Percentiles rank a stretch among this genome's conserved stretches.
Conservation (phyloP, 176 grass and related monocot genomes). For the Phoenix dactylifera region DNA sequence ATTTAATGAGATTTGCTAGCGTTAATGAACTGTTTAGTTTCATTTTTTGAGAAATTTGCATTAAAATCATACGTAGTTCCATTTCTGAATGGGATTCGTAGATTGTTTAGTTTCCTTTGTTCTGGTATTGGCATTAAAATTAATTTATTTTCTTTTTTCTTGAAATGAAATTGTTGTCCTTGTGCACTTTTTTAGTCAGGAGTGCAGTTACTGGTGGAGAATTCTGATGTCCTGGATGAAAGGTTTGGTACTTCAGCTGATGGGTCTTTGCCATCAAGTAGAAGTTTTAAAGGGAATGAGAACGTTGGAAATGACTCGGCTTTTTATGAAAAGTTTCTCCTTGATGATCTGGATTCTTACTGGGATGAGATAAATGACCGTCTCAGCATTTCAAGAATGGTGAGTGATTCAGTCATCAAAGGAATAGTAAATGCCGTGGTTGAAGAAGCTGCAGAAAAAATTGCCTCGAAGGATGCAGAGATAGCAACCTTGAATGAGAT, state of each 20-base stretch:
- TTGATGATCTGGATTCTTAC: constrained; percentile 27
- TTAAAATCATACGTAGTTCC: no score
- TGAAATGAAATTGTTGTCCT: no score
- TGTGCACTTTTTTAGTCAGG: no score
- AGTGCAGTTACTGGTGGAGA: background rate
- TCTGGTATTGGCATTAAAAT: no score
- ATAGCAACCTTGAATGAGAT: constrained; percentile 20
- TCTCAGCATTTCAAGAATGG: constrained; percentile 28
- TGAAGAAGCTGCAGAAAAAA: constrained; percentile 29
- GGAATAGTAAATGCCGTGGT: constrained; percentile 34
- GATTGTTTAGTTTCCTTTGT: no score
- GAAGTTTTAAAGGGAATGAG: constrained; percentile 7
- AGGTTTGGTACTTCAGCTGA: constrained; percentile 1
- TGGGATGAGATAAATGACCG: constrained; percentile 34
- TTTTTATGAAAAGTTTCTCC: constrained; percentile 26
- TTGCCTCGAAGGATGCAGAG: constrained; percentile 29
- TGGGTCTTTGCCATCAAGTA: constrained; percentile 7
- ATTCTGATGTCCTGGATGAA: constrained; percentile 14
- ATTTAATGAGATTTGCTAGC: no score
- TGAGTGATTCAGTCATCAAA: constrained; percentile 25
- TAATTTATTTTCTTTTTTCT: no score
- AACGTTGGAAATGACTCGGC: constrained; percentile 16
- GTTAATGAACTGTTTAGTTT: no score
- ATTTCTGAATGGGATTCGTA: no score
- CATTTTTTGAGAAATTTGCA: no score